Evolutionary conservation across 1,284 basidiomycete species (phyloP).

Genomic region (Ustilago lituana): DNA sequence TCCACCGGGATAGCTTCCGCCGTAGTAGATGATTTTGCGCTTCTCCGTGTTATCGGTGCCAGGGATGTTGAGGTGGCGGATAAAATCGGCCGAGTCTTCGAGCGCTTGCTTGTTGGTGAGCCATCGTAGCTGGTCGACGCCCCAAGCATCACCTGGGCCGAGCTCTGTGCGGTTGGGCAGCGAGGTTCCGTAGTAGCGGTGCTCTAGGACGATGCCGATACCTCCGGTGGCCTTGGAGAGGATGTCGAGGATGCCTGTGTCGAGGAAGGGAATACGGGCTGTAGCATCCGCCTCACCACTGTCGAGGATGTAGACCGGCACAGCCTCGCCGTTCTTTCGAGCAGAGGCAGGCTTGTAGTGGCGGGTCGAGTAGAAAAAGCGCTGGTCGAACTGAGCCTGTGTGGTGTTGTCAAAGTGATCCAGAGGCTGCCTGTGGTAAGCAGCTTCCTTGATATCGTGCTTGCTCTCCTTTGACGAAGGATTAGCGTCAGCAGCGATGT

Average conservation of each 20-base stretch:
- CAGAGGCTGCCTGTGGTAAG: slow-evolving; percentile 79
- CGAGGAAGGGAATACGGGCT: slow-evolving; percentile 59
- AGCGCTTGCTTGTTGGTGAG: slow-evolving; percentile 87
- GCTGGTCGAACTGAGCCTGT: slow-evolving; percentile 70
- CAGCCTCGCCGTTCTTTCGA: slow-evolving; percentile 73
- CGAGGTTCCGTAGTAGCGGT: slow-evolving; percentile 74
- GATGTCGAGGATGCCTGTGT: slow-evolving; percentile 81
- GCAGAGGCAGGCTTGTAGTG: slow-evolving; percentile 82
- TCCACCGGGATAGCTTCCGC: slow-evolving; percentile 84
- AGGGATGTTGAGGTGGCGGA: slow-evolving; percentile 79
- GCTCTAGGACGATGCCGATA: slow-evolving; percentile 83
- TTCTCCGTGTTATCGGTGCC: slow-evolving; percentile 75
- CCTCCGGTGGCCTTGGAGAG: slow-evolving; percentile 84
- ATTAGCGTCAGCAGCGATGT: slow-evolving; percentile 2
- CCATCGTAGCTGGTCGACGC: slow-evolving; percentile 74
- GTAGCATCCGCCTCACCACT: slow-evolving; percentile 66
- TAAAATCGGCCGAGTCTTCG: slow-evolving; percentile 92
- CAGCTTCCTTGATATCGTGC: slow-evolving; percentile 39
- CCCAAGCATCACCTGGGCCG: slow-evolving; percentile 69
- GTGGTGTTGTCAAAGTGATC: slow-evolving; percentile 73
- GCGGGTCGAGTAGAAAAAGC: slow-evolving; percentile 87
- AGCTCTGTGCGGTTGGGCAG: slow-evolving; percentile 81
- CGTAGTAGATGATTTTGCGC: slow-evolving; percentile 86
- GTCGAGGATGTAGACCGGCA: slow-evolving; percentile 66
- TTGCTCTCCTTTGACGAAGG: neutral